Percentiles rank a stretch among this genome's conserved stretches.
phyloP scores from a whole-genome alignment of 106 monocot species.

The Apostasia ramifera region DNA sequence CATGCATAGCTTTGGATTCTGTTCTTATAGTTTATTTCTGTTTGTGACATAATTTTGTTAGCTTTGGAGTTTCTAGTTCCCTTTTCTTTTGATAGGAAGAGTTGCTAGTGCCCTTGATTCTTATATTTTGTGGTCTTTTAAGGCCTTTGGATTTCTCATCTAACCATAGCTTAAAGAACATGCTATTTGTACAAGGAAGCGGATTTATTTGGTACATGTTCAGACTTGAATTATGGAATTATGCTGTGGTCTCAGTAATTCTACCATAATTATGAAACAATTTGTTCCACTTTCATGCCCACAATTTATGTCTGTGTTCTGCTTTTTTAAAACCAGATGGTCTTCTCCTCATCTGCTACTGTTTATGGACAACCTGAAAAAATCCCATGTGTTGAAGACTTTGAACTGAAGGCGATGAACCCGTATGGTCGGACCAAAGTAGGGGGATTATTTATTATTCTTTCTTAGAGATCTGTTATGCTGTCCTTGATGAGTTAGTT shows the following conservation, averaged over 20 bases:
- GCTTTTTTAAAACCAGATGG: conserved; percentile 37
- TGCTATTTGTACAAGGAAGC: no score
- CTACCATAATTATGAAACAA: background rate
- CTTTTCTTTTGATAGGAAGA: no score
- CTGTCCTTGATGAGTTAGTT: background rate
- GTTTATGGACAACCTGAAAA: conserved; percentile 90
- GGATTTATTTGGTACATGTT: no score
- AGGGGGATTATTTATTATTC: background rate
- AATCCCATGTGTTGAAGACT: conserved; percentile 80
- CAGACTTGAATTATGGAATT: no score
- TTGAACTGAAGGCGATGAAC: conserved; percentile 72
- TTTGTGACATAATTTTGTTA: no score
- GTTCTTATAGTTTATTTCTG: no score
- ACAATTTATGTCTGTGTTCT: background rate
- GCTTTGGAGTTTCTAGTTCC: no score
- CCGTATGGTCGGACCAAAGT: conserved; percentile 94
- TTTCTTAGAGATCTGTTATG: background rate
- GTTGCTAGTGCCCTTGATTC: no score
- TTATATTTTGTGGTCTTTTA: no score
- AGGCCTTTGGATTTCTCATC: no score
- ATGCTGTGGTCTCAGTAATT: background rate
- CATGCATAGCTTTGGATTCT: no score
- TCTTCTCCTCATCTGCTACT: conserved; percentile 88
- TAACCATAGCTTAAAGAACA: no score
- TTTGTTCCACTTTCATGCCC: background rate